Conservation (phyloP, 768 basidiomycete species). For the Mycena galopus region DNA sequence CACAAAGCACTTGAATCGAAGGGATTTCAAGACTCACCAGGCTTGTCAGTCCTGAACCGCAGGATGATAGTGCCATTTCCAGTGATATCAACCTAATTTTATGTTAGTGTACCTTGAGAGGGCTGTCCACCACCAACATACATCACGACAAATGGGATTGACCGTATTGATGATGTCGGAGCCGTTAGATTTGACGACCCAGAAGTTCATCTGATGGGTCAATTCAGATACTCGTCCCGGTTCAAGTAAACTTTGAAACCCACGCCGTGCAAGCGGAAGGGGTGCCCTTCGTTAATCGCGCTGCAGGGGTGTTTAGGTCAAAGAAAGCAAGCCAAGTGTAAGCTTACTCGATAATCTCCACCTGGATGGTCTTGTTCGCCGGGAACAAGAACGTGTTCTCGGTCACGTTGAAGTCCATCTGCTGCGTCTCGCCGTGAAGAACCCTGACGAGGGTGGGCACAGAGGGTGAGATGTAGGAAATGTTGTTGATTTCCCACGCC, state of each 20-base stretch:
- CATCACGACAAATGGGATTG: constrained; percentile 61
- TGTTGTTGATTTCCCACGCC: constrained; percentile 50
- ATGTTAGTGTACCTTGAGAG: constrained; percentile 9
- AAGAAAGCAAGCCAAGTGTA: constrained; percentile 28
- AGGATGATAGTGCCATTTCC: constrained; percentile 48
- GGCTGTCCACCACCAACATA: neutral
- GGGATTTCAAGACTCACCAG: constrained; percentile 28
- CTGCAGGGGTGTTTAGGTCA: neutral
- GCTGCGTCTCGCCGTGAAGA: constrained; percentile 47
- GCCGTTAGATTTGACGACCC: constrained; percentile 54
- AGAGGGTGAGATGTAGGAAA: constrained; percentile 33
- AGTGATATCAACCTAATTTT: neutral
- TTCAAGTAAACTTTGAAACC: neutral
- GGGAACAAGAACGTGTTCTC: constrained; percentile 59
- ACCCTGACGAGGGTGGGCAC: constrained; percentile 46
- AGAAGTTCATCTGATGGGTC: constrained; percentile 45
- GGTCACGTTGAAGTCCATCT: constrained; percentile 47
- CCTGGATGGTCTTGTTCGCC: constrained; percentile 52
- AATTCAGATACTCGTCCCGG: neutral
- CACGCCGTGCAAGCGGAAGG: too few species aligned
- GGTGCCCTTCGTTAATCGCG: constrained; percentile 28
- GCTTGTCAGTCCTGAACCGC: constrained; percentile 64
- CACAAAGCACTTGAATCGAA: neutral
- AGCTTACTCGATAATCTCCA: constrained; percentile 47
- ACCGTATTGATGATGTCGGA: constrained; percentile 51